Base-by-base conservation (phyloP, 768 basidiomycete species). In the Macrolepiota albuminosa region DNA sequence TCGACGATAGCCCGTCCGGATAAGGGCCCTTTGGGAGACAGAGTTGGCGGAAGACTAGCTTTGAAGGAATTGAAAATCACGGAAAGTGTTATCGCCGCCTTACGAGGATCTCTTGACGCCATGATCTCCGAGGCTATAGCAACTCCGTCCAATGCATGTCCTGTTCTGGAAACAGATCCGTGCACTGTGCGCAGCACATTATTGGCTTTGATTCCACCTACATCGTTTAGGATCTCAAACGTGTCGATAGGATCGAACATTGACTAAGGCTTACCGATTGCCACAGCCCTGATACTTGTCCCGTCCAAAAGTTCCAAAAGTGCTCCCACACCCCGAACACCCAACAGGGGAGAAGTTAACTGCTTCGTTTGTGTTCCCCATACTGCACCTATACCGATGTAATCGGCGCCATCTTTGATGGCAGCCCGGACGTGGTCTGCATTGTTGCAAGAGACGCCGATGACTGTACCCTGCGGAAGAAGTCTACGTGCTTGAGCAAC, bases 51-150 rank as follows among this genome's bases (percentile, higher is more conserved):
- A 57, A 53, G 53, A 10, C 69, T 54, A 43, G 58, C n/a, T 37
- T 75, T 76, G 72, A 83, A 85, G 2, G 76, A 71, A 18, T 67
- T 69, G 24, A 87, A 68, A n/a, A 77, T 76, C 3, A 63, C 69
- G 33, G 71, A 68, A 11, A 88, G 77, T 43, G 66, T 74, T 45
- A 68, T 71, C 0, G 91, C 82, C 1, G 85, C 80, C 18, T 69
- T 61, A 16, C 68, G 64, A 0, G 93, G 93, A 5, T 82, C 74
- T 1, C 60, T 37, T 0, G 91, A 88, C 3, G 85, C 81, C 7
- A 91, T 80, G 59, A 98, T 93, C 48, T 93, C 92, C 24, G 92
- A 94, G 43, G 97, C 88, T 54, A 97, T 83, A 11, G 95, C 95
- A 31, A 97, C 79, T 0, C 95, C 95, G 59, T 92, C 87, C 16